A percentile compares a stretch with the other conserved stretches of the same genome.
Conservation (phyloP, 495 filamentous ascomycete species). For the Letharia lupina region DNA sequence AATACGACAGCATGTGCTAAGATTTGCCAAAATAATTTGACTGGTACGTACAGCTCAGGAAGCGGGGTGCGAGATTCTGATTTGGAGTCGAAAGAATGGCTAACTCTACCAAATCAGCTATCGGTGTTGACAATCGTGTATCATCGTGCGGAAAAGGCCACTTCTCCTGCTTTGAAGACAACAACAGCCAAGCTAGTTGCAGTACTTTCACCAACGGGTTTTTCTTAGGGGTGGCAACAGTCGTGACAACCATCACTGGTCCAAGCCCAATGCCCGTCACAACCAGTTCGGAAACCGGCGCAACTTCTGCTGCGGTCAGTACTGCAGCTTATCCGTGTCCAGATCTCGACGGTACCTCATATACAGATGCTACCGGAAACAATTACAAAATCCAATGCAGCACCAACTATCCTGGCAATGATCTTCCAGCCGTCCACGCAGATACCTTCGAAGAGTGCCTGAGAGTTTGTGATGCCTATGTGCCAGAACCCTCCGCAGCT, state of each 20-base stretch:
- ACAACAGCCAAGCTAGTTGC: not conserved
- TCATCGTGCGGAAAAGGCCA: not conserved
- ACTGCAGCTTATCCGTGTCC: not conserved
- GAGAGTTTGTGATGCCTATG: not conserved
- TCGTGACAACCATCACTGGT: not conserved
- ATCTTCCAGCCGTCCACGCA: not conserved
- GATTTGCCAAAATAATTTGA: not conserved
- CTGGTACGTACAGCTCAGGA: not conserved
- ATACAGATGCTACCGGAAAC: not conserved
- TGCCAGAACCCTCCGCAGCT: not conserved
- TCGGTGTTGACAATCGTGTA: not conserved
- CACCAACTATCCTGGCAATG: not conserved
- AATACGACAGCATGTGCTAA: not conserved
- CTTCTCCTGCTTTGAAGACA: not conserved
- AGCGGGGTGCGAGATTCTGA: not conserved
- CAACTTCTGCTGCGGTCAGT: not conserved
- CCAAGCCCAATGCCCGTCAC: not conserved
- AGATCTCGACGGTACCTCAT: not conserved
- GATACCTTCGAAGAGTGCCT: slow-evolving; percentile 1
- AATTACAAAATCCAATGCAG: not conserved
- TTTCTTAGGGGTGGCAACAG: not conserved
- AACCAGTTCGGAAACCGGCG: not conserved
- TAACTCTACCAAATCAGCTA: not conserved
- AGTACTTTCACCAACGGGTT: not conserved
- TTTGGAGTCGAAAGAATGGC: not conserved